Evolutionary conservation across 2,329 filamentous ascomycete species (phyloP), one percentile per base, ranked within the genome.

Genomic region (Ophiostoma ips): DNA sequence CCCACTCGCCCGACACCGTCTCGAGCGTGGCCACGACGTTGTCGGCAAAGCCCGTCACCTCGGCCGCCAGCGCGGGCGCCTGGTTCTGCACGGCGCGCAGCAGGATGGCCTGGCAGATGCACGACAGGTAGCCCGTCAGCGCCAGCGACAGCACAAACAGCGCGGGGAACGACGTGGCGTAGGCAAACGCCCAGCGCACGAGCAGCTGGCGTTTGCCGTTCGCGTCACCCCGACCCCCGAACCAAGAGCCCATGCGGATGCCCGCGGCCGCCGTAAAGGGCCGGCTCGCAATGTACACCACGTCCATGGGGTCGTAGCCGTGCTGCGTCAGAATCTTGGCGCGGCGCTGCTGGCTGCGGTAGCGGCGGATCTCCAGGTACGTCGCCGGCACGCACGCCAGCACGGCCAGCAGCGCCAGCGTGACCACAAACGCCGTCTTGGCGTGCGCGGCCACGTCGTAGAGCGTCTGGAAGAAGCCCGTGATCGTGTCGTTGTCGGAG

Each of bases 141-240:
- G 84, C 89, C 37, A 95, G 78, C 5, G 83, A 82, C 7, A 95
- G 74, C 6, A 95, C 77, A 59, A 95, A 89, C n/a, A 95, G 70
- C 16, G 88, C 89, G 0, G 87, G 79, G 0, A 83, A 68, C 0
- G 88, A 88, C 0, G 88, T 95, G n/a, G 81, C 81, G 62, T 95
- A 95, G 9, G 89, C 85, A 55, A 92, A 71, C 48, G 79, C 78
- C 88, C 89, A 95, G 54, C 89, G 80, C 10, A 81, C 73, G 38
- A 95, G 73, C 43, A 85, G 76, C 63, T 87, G 82, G 48, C 77
- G 75, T 57, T 82, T 67, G 64, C 76, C 65, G 19, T 8, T n/a
- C n/a, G n/a, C n/a, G n/a, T n/a, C n/a, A n/a, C n/a, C n/a, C n/a
- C n/a, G n/a, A n/a, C n/a, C 75, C 76, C 7, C 12, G 66, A 90